A percentile compares a stretch with the other conserved stretches of the same genome.
Evolutionary conservation across 352 stramenopile genomes (phyloP).

Genomic region (Plasmopara muralis): DNA sequence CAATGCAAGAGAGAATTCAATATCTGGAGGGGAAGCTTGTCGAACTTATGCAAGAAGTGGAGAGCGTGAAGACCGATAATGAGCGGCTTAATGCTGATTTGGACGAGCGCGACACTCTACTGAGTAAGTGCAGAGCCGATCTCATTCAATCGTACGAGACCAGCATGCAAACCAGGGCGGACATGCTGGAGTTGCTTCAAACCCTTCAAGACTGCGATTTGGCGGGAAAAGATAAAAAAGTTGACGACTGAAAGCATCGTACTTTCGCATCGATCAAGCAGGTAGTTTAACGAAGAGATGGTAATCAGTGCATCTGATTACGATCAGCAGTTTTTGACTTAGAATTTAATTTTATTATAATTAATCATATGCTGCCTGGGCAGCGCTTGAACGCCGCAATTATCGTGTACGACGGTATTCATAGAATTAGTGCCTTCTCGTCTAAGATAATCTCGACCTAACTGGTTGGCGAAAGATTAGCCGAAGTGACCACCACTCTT

Average conservation of each 20-base stretch:
- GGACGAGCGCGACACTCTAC: conserved; percentile 4
- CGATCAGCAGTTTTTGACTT: not conserved
- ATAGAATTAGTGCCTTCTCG: too few species aligned
- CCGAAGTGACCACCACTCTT: conserved; percentile 10
- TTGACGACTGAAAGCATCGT: not conserved
- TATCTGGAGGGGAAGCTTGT: conserved; percentile 8
- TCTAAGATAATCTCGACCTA: too few species aligned
- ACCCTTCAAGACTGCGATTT: conserved; percentile 1
- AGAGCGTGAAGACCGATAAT: conserved; percentile 5
- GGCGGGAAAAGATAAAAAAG: not conserved
- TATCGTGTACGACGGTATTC: too few species aligned
- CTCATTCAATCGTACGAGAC: conserved; percentile 7
- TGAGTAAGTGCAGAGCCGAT: conserved; percentile 5
- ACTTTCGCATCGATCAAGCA: not conserved
- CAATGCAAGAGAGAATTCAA: conserved; percentile 4
- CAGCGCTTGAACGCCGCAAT: too few species aligned
- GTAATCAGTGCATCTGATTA: not conserved
- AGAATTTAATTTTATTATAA: too few species aligned
- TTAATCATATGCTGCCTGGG: too few species aligned
- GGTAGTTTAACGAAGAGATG: not conserved
- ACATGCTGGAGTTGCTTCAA: conserved; percentile 9
- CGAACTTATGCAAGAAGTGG: conserved; percentile 3
- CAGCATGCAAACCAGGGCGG: conserved; percentile 10
- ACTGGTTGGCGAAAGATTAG: not conserved
- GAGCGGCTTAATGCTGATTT: conserved; percentile 2